Base-by-base conservation (phyloP, 2,329 filamentous ascomycete genomes). In the Hymenoscyphus occultus region DNA sequence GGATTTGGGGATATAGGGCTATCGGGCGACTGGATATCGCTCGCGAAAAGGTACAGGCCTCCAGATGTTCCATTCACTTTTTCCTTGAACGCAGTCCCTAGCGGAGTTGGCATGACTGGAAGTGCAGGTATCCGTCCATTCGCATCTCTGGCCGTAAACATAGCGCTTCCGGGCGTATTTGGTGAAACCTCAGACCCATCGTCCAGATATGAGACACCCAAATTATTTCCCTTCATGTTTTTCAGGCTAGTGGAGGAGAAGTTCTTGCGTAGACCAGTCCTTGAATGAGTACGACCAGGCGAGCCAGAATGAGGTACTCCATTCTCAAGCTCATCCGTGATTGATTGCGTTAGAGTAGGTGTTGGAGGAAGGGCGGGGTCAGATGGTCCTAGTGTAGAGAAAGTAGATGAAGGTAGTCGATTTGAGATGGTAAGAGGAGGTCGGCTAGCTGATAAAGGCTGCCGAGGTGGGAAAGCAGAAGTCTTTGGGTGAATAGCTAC, bases 41-140 rank as follows among this genome's bases (percentile, higher is more conserved):
- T 91, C 68, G 97, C 92, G 72, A 98, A 96, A 1, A 98, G 81
- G 74, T 92, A 88, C 64, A 94, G 80, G 5, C 90, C 91, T 31
- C 89, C 89, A 5, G 84, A 81, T 48, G 83, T 84, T 16, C 83
- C 82, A 10, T 84, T 84, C 64, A 82, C 76, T 58, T 83, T 81
- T 13, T 87, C 85, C 32, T 81, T 81, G 70, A 91, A 90, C 1
- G 86, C 82, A 10, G 86, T 80, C 0, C 84, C 82, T 45, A 88
- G 83, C 13, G 90, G 88, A 1, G 90, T 92, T 10, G 91, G 89
- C 31, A 91, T 74, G 1, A 86, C 80, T 7, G 90, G 86, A 59
- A 91, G 76, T 62, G 83, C 79, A 71, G 84, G 78, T 68, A 85
- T 78, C 61, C 83, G 76, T 58, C 77, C 79, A 73, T 72, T 70